Percentiles rank a stretch among this genome's conserved stretches.
Evolutionary conservation across 257 asterid species (phyloP).

Genomic region (Solanum verrucosum): DNA sequence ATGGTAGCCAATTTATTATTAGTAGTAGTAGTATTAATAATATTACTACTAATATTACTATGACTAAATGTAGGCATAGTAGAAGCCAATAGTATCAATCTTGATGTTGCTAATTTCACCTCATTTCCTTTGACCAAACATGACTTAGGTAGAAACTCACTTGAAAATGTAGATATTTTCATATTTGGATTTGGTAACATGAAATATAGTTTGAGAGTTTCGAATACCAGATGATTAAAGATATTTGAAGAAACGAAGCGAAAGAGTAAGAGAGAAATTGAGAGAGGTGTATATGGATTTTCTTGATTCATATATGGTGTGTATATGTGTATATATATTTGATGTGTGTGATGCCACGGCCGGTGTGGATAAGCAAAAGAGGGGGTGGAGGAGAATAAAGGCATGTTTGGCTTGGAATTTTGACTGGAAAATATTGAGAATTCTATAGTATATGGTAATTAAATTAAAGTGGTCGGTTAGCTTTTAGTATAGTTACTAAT

Average conservation of each 20-base stretch:
- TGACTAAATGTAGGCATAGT: background rate
- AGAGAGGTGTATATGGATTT: background rate
- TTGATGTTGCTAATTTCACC: background rate
- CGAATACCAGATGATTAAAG: background rate
- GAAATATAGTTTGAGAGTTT: background rate
- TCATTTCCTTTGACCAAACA: background rate
- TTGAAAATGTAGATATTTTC: background rate
- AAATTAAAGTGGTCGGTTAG: background rate
- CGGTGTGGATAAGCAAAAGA: background rate
- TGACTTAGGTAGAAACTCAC: background rate
- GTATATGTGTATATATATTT: background rate
- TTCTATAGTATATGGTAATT: background rate
- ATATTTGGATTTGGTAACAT: background rate
- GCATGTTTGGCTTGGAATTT: background rate
- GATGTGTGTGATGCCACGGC: background rate
- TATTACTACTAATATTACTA: background rate
- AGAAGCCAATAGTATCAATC: background rate
- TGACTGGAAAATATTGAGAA: background rate
- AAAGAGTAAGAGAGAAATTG: background rate
- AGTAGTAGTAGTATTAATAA: background rate
- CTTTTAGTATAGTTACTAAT: background rate
- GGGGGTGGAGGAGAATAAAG: background rate
- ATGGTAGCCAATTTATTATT: constrained; percentile 12
- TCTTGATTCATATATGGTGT: background rate
- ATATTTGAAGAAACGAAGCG: background rate